Evolutionary conservation across 208 protist genomes (phyloP).

Genomic region (Trypanosoma melophagium): DNA sequence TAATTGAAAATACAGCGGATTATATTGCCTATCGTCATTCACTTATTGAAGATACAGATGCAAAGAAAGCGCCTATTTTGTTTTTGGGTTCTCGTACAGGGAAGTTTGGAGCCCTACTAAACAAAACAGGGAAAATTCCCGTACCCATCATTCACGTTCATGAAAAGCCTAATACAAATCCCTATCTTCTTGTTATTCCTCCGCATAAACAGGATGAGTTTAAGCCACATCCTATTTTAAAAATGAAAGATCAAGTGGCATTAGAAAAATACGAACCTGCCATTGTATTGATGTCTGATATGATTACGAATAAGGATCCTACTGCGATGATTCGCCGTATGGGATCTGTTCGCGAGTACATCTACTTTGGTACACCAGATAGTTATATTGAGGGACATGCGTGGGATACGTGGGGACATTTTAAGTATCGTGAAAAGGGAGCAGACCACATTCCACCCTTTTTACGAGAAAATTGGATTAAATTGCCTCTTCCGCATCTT

Average conservation of each 20-base stretch:
- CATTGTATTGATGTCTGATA: slow-evolving; percentile 84
- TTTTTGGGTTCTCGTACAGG: slow-evolving; percentile 75
- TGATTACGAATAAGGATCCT: slow-evolving; percentile 77
- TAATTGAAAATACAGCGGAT: slow-evolving; percentile 71
- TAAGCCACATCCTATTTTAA: slow-evolving; percentile 77
- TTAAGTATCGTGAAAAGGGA: slow-evolving; percentile 70
- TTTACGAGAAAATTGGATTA: slow-evolving; percentile 78
- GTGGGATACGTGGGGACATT: slow-evolving; percentile 86
- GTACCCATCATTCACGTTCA: slow-evolving; percentile 78
- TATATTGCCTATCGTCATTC: slow-evolving; percentile 76
- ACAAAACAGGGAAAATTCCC: slow-evolving; percentile 71
- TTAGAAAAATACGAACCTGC: slow-evolving; percentile 86
- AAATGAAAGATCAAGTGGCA: slow-evolving; percentile 77
- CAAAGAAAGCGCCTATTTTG: slow-evolving; percentile 79
- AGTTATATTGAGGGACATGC: slow-evolving; percentile 83
- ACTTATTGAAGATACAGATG: slow-evolving; percentile 57
- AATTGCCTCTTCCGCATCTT: slow-evolving; percentile 61
- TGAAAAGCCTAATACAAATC: slow-evolving; percentile 86
- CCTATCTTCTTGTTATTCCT: slow-evolving; percentile 85
- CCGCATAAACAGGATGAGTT: slow-evolving; percentile 77
- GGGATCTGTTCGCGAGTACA: slow-evolving; percentile 81
- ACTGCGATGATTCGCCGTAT: slow-evolving; percentile 76
- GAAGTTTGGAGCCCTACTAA: slow-evolving; percentile 76
- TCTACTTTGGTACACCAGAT: slow-evolving; percentile 82
- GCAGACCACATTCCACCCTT: slow-evolving; percentile 64